phyloP scores from a whole-genome alignment of 768 basidiomycete species.

The Mycena vitilis region DNA sequence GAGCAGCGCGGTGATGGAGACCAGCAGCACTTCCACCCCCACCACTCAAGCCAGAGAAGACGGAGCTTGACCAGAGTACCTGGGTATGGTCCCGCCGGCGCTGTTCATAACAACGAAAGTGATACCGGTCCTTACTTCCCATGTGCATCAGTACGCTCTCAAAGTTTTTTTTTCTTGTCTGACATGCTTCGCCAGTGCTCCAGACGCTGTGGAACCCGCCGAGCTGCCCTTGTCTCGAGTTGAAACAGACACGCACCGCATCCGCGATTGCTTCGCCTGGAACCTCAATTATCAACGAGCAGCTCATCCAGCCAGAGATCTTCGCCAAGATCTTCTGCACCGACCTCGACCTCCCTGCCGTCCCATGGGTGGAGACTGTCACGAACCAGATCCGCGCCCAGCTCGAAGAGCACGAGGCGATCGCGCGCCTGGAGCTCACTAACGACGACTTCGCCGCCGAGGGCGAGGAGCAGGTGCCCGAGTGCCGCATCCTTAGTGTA shows the following conservation, averaged over 20 bases:
- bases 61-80: slow-evolving; percentile 89
- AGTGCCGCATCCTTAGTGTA: slow-evolving; percentile 86
- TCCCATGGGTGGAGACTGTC: slow-evolving; percentile 79
- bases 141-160: slow-evolving; percentile 79
- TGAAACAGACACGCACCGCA: slow-evolving; percentile 89
- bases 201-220: slow-evolving; percentile 69
- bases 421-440: slow-evolving; percentile 80
- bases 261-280: slow-evolving; percentile 97
- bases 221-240: slow-evolving; percentile 83
- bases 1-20: too few species aligned
- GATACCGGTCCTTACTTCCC: slow-evolving; percentile 64
- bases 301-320: slow-evolving; percentile 82
- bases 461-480: slow-evolving; percentile 69
- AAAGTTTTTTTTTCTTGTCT: slow-evolving; percentile 12
- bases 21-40: slow-evolving; percentile 49
- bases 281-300: slow-evolving; percentile 92
- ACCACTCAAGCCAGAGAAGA: slow-evolving; percentile 57
- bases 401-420: slow-evolving; percentile 88
- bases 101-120: slow-evolving; percentile 76
- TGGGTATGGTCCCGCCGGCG: slow-evolving; percentile 87
- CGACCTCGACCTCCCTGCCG: slow-evolving; percentile 81
- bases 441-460: slow-evolving; percentile 57
- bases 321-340: slow-evolving; percentile 91
- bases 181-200: slow-evolving; percentile 59
- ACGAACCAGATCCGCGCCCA: slow-evolving; percentile 91